Evolutionary conservation across 2,329 filamentous ascomycete species (phyloP), one percentile per base, ranked within the genome.

Genomic region (Alternaria incomplexa): DNA sequence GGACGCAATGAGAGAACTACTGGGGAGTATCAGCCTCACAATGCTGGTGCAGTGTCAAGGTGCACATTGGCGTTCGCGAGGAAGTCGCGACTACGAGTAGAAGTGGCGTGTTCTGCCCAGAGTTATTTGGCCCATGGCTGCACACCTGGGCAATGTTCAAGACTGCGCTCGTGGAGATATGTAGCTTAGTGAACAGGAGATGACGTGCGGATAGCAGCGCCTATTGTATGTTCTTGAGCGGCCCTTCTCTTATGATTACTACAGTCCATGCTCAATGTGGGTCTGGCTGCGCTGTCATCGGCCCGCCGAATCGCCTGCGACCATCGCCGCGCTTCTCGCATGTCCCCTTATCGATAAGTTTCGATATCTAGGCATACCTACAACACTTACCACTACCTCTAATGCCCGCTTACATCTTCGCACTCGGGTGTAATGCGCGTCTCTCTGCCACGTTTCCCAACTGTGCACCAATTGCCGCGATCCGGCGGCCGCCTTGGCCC

Each of bases 211-310:
- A 40, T 1, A 6, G 36, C 8, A 40, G 36, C 9, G 5, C 1
- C 36, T 40, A 40, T 40, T 40, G n/a, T 40, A 40, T 17, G 36
- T 40, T 40, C 36, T 40, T 40, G n/a, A 40, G 8, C 36, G 36
- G 36, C 36, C 36, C 36, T 40, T 17, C 36, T 40, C 36, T 0
- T 17, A 40, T 0, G 0, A 17, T 0, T 0, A 0, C 36, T 17
- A 40, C 36, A 0, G 36, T 40, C 36, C n/a, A 40, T 40, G 36
- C 36, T 0, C 36, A 17, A 17, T 40, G 36, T 40, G 36, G 36
- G 36, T 40, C 36, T 40, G 5, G 36, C 36, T 40, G 36, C 4
- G 36, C 0, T 6, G 36, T 40, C 36, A 40, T 40, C 36, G 36
- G 36, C 36, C 36, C 36, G 36, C 36, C 36, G 36, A 40, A 36